Evolutionary conservation across 805 yeast species (phyloP), one percentile per base, ranked within the genome.

Genomic region (Lipomyces spencermartinsiae): DNA sequence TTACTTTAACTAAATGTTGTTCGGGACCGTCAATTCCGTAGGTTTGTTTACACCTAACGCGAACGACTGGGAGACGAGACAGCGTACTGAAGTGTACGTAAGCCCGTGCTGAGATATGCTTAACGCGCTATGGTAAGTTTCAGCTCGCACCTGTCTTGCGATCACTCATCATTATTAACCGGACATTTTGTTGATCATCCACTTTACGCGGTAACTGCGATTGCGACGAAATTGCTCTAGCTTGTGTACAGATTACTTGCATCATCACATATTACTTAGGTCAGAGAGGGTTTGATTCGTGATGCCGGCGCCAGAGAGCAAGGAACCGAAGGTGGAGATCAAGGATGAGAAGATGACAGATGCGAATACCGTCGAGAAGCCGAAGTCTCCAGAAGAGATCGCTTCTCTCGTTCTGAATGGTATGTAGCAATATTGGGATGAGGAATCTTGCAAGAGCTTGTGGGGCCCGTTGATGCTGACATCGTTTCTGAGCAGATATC

Each of bases 401-500:
- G 68, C 71, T 4, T 63, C 61, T 12, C 33, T 69, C 19, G 69
- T 68, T 14, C 51, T 64, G 54, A 62, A 59, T 58, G 72, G 72
- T 69, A 64, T 43, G 68, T 29, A 43, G 16, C 19, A 16, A 43
- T 43, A 19, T 9, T 43, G 49, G n/a, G 7, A 43, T 43, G 10
- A 19, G 10, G 16, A 43, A 43, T 43, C 29, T 25, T 25, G 29
- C 34, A n/a, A 37, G 56, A 49, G 59, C 25, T 29, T 29, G 19
- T 37, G 10, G 49, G 31, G 53, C 7, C 19, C 12, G 37, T 14
- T 10, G 22, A 34, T 9, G 19, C 29, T 51, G 19, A 34, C 14
- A 10, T 16, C 22, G 39, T 25, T 25, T 19, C 19, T 7, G 46
- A 25, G 29, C 54, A 74, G 82, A 80, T 59, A 75, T 80, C 70